Conservation (phyloP, 2,329 filamentous ascomycete genomes). For the Cephalotrichum gorgonifer region DNA sequence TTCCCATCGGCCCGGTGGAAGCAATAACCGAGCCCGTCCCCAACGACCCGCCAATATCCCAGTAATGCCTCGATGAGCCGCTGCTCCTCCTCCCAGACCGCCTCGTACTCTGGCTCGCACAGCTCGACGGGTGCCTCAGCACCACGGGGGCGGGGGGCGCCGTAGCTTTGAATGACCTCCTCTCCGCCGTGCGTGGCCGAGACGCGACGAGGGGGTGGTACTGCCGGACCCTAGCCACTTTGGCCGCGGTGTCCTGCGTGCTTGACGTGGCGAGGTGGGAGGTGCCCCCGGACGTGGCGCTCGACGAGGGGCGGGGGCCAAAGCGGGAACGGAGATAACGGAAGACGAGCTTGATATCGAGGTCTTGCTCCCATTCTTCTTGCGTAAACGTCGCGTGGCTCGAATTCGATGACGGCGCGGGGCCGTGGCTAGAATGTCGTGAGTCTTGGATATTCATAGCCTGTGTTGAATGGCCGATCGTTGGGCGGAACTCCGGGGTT, state of each 20-base stretch:
- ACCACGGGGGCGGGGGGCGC: slow-evolving; percentile 36
- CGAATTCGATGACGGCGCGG: not conserved
- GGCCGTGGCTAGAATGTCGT: not conserved
- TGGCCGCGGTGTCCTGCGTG: slow-evolving; percentile 58
- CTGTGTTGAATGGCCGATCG: slow-evolving; percentile 23
- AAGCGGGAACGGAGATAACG: slow-evolving; percentile 74
- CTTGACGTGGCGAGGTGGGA: slow-evolving; percentile 37
- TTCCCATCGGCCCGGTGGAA: slow-evolving; percentile 57
- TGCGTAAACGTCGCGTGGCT: slow-evolving; percentile 37
- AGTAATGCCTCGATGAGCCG: slow-evolving; percentile 74
- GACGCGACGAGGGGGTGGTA: slow-evolving; percentile 77
- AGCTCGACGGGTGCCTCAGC: slow-evolving; percentile 52
- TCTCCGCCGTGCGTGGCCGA: slow-evolving; percentile 37
- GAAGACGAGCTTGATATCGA: slow-evolving; percentile 88
- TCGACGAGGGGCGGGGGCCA: slow-evolving; percentile 35
- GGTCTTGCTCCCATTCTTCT: slow-evolving; percentile 88
- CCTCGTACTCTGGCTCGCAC: slow-evolving; percentile 79
- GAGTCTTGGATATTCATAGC: slow-evolving; percentile 8
- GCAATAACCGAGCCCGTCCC: slow-evolving; percentile 65
- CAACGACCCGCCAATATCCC: slow-evolving; percentile 77
- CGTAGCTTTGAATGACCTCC: slow-evolving; percentile 45
- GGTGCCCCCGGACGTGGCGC: slow-evolving; percentile 29
- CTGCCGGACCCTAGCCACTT: slow-evolving; percentile 75
- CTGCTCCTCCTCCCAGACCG: slow-evolving; percentile 58
- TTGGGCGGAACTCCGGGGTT: slow-evolving; percentile 38